Base-by-base conservation (phyloP, 768 basidiomycete genomes). In the Boletellus emodensis region DNA sequence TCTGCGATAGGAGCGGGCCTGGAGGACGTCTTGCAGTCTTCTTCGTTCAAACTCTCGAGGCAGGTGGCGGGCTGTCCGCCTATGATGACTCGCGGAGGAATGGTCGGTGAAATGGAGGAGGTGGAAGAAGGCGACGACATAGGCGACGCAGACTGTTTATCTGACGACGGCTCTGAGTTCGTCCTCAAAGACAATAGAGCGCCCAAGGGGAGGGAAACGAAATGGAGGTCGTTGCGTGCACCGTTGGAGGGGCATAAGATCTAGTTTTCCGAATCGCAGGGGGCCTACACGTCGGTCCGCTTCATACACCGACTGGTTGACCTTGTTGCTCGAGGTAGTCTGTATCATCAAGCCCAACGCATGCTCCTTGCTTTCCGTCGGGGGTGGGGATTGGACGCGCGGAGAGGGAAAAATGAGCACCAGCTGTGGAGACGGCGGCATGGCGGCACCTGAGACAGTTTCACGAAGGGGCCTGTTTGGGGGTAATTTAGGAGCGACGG, bases 181-280 rank as follows among this genome's bases (percentile, higher is more conserved):
- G 39, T 17, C 13, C 13, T 15, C 17, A 15, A 24, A 22, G 51
- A 34, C 9, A 42, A 12, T 15, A 43, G 43, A 20, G 20, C 20
- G 3, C 12, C 32, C 24, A 13, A 35, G 18, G 39, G 33, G 49
- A 42, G 10, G 55, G 49, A 15, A 42, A 17, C 9, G 56, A 22
- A 15, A 52, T 3, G n/a, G 52, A 40, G 14, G 54, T 33, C 9
- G 34, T 11, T 22, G 48, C 8, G 7, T 51, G 49, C 18, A 46
- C 18, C 1, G 44, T 45, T 17, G 71, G 71, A 34, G 72, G 60
- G 6, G 54, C 65, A 41, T 72, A 72, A 44, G 51, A 36, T 43
- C 56, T 42, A 72, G 57, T 54, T 59, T 62, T 18, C 66, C 69
- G 1, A 50, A 20, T 2, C 49, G 53, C 4, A 39, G 17, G 2